Conservation (phyloP, 2,329 filamentous ascomycete genomes). For the Colletotrichum cuscutae region DNA sequence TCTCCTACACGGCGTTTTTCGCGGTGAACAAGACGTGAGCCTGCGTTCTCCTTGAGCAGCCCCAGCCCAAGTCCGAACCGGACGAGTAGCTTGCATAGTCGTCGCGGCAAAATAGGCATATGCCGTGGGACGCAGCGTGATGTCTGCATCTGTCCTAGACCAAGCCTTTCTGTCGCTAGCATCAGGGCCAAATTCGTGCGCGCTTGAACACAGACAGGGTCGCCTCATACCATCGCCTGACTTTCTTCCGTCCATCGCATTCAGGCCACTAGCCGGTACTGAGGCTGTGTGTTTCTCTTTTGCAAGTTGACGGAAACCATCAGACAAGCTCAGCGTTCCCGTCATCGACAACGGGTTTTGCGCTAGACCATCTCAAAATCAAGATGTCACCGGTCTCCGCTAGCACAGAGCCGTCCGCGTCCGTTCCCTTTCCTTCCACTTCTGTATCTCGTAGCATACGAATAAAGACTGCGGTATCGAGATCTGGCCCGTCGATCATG, state of each 20-base stretch:
- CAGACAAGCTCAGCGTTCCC: conserved; percentile 69
- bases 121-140: neutral
- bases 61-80: neutral
- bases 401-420: conserved; percentile 69
- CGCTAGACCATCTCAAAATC: conserved; percentile 79
- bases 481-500: conserved; percentile 92
- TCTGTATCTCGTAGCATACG: conserved; percentile 72
- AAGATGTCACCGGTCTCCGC: conserved; percentile 71
- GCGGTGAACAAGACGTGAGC: neutral
- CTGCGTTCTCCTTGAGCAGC: neutral
- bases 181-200: neutral
- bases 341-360: conserved; percentile 67
- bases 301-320: conserved; percentile 35
- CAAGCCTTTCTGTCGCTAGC: neutral
- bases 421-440: conserved; percentile 70
- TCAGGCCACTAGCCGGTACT: neutral
- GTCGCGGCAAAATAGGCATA: neutral
- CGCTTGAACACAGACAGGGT: neutral
- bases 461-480: conserved; percentile 86
- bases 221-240: neutral
- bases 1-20: neutral
- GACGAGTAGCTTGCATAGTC: neutral
- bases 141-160: neutral
- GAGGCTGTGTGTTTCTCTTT: neutral
- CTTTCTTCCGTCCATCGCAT: neutral